phyloP scores from a whole-genome alignment of 2,329 filamentous ascomycete genomes.

The Fonsecaea pugnacius region DNA sequence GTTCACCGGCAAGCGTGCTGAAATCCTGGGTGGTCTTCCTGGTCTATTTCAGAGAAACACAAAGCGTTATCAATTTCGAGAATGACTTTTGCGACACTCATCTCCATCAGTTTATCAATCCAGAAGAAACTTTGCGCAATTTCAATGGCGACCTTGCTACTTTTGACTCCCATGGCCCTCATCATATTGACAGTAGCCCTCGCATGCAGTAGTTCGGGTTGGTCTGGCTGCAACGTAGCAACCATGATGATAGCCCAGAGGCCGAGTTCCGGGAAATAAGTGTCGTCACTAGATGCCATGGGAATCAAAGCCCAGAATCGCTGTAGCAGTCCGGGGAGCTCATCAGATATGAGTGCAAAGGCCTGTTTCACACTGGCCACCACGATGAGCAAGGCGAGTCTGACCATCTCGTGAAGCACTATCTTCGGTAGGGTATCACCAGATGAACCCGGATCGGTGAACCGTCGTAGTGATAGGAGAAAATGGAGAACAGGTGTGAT shows the following conservation, averaged over 20 bases:
- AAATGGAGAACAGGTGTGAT: conserved; percentile 20
- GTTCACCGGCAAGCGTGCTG: not conserved
- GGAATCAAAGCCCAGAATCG: not conserved
- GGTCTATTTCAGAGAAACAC: not conserved
- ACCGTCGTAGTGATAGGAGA: conserved; percentile 21
- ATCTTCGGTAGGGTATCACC: not conserved
- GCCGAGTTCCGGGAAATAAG: conserved; percentile 12
- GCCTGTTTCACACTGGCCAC: conserved; percentile 17
- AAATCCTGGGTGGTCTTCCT: not conserved
- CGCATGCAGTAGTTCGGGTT: not conserved
- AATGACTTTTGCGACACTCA: not conserved
- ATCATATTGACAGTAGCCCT: conserved; percentile 2
- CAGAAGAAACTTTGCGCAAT: conserved; percentile 12
- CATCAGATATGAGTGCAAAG: conserved; percentile 18
- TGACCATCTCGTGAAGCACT: conserved; percentile 8
- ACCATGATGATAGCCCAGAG: conserved; percentile 15
- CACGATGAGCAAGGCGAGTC: conserved; percentile 21
- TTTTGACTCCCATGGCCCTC: conserved; percentile 1
- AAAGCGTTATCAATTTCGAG: conserved; percentile 2
- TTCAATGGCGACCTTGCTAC: conserved; percentile 6
- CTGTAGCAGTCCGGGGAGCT: conserved; percentile 7
- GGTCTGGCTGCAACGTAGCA: not conserved
- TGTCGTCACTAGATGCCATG: not conserved
- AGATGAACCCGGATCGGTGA: not conserved
- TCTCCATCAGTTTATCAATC: conserved; percentile 14